Base-by-base conservation (phyloP, 140 eudicot genomes). In the Eryngium alpinum region DNA sequence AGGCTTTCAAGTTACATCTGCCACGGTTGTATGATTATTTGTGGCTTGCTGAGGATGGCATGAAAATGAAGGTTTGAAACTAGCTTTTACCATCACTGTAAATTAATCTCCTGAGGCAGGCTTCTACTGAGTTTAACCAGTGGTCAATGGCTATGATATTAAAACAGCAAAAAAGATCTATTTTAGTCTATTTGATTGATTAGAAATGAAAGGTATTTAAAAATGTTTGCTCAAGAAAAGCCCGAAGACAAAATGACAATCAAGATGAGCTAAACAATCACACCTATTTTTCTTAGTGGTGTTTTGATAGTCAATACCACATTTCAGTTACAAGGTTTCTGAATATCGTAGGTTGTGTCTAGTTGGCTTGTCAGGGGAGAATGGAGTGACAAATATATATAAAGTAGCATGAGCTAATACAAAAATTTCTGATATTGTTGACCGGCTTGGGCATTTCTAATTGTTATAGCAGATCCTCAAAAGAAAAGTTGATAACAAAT, bases 11-110 rank as follows among this genome's bases (percentile, higher is more conserved):
- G 89, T 80, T 92, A 84, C 99, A 95, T 82, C 94, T 95, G 77
- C 96, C 99, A 31, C 87, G 99, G 79, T 81, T 95, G 43, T 79
- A 79, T 83, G 99, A 95, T 87, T 95, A 82, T 85, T 79, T 95
- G 57, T 95, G 99, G 99, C 31, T 95, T 89, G 99, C 99, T 81
- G 99, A 95, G 87, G 99, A 95, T 82, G 99, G 99, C 88, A 95
- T 95, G 99, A 95, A 95, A 83, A 95, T 95, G 99, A 97, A 95
- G 99, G 99, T 90, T 18, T 71, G 9, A 60, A 84, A 19, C 51
- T 32, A 72, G 7, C 79, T 75, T 51, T 69, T 52, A n/a, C 32
- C 18, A 78, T 7, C n/a, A n/a, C 51, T 44, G 34, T 18, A n/a
- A 27, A 49, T 9, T 74, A 32, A 27, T 59, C 51, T 32, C 12